Percentiles rank a stretch among this genome's conserved stretches.
phyloP scores from a whole-genome alignment of 2,329 filamentous ascomycete species.

The Geoglossum cookeanum region DNA sequence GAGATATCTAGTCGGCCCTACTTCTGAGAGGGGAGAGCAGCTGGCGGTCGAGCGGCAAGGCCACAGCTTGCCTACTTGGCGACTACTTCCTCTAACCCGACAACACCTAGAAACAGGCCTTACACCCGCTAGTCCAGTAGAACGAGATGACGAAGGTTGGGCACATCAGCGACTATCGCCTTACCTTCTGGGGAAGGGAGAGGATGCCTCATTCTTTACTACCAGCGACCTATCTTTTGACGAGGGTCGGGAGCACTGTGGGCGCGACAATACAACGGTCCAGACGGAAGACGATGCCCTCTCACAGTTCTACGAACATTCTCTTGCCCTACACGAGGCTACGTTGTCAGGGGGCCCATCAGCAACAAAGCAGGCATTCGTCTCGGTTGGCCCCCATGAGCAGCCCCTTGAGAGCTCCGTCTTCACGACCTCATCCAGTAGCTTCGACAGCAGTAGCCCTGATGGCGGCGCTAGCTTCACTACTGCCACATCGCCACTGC shows the following conservation, averaged over 20 bases:
- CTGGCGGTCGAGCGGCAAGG: not conserved
- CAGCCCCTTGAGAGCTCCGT: not conserved
- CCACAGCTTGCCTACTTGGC: not conserved
- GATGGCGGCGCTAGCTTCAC: not conserved
- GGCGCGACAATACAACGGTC: not conserved
- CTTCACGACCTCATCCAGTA: not conserved
- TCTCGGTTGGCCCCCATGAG: not conserved
- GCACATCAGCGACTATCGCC: not conserved
- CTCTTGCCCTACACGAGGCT: constrained; percentile 47
- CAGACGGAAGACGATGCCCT: constrained; percentile 19
- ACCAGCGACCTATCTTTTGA: not conserved
- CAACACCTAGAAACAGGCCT: constrained; percentile 2
- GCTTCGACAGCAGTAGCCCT: not conserved
- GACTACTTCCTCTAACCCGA: constrained; percentile 1
- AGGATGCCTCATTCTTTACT: not conserved
- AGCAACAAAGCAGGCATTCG: not conserved
- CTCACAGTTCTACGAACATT: constrained; percentile 55
- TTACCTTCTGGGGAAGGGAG: not conserved
- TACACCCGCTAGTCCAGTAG: not conserved
- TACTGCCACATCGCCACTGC: not conserved
- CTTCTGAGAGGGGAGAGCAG: not conserved
- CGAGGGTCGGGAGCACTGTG: not conserved
- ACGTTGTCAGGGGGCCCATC: constrained; percentile 29
- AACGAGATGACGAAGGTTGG: not conserved
- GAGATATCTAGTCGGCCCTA: constrained; percentile 18